Percentiles rank a stretch among this genome's conserved stretches.
phyloP scores from a whole-genome alignment of 306 rosid species.

The Casuarina cunninghamiana region DNA sequence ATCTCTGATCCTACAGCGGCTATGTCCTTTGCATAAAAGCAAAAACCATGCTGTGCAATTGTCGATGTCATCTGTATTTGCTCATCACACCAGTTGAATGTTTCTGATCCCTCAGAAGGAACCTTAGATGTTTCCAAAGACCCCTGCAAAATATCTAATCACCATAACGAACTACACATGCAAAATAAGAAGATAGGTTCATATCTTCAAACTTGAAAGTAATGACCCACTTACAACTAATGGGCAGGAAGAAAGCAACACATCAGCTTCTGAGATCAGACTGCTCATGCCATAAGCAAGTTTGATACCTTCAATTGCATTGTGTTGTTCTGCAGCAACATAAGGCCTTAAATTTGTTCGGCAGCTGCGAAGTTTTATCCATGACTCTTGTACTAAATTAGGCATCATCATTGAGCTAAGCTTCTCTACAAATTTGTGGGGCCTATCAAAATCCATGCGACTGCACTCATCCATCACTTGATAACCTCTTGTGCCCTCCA shows the following conservation, averaged over 20 bases:
- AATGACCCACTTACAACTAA: constrained; percentile 53
- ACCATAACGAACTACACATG: constrained; percentile 20
- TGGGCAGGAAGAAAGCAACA: constrained; percentile 52
- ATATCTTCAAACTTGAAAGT: constrained; percentile 10
- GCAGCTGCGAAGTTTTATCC: constrained; percentile 60
- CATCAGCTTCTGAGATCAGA: constrained; percentile 72
- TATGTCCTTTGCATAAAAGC: constrained; percentile 56
- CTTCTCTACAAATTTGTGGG: constrained; percentile 34
- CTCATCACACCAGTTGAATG: constrained; percentile 52
- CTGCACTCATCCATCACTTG: constrained; percentile 61
- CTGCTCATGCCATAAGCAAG: constrained; percentile 60
- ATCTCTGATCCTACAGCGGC: constrained; percentile 48
- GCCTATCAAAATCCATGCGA: constrained; percentile 43
- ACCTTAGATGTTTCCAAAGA: constrained; percentile 47
- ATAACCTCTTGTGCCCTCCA: constrained; percentile 34
- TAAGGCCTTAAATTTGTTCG: constrained; percentile 54
- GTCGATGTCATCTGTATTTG: constrained; percentile 63
- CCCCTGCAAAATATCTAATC: constrained; percentile 53
- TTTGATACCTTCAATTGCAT: constrained; percentile 46
- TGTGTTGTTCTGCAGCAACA: constrained; percentile 43
- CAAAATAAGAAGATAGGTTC: constrained; percentile 11
- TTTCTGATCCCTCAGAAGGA: constrained; percentile 49
- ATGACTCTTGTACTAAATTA: constrained; percentile 52
- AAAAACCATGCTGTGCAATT: constrained; percentile 75
- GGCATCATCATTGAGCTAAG: constrained; percentile 30